phyloP scores from a whole-genome alignment of 148 eudicot genomes.

The Cornus suecica region DNA sequence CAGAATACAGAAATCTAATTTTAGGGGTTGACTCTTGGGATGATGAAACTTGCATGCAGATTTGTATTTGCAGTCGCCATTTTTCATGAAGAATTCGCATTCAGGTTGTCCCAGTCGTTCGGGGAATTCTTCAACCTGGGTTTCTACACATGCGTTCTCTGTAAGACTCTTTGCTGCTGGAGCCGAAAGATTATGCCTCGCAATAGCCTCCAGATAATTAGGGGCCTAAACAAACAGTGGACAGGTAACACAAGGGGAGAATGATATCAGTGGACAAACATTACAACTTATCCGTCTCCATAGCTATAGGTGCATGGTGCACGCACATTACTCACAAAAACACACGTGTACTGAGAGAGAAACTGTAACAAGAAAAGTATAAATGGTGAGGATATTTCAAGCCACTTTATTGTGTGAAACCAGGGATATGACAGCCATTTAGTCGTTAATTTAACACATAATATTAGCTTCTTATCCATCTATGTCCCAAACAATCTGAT shows the following conservation, averaged over 20 bases:
- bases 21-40: constrained; percentile 35
- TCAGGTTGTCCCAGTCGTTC: constrained; percentile 58
- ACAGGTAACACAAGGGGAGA: not conserved
- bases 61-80: constrained; percentile 55
- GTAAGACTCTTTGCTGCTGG: constrained; percentile 18
- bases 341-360: not conserved
- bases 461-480: not conserved
- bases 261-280: not conserved
- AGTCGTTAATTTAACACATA: no score
- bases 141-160: constrained; percentile 20
- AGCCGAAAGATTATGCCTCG: constrained; percentile 16
- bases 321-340: not conserved
- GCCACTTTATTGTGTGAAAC: not conserved
- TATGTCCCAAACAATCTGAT: no score
- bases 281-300: not conserved
- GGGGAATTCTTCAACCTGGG: constrained; percentile 48
- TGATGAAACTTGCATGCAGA: constrained; percentile 53
- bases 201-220: constrained; percentile 17
- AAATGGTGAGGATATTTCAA: not conserved
- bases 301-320: not conserved
- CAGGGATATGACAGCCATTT: not conserved
- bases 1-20: constrained; percentile 19
- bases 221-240: constrained; percentile 16
- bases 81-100: constrained; percentile 53
- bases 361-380: not conserved